Evolutionary conservation across 257 asterid species (phyloP).

Genomic region (Przewalskia tangutica): DNA sequence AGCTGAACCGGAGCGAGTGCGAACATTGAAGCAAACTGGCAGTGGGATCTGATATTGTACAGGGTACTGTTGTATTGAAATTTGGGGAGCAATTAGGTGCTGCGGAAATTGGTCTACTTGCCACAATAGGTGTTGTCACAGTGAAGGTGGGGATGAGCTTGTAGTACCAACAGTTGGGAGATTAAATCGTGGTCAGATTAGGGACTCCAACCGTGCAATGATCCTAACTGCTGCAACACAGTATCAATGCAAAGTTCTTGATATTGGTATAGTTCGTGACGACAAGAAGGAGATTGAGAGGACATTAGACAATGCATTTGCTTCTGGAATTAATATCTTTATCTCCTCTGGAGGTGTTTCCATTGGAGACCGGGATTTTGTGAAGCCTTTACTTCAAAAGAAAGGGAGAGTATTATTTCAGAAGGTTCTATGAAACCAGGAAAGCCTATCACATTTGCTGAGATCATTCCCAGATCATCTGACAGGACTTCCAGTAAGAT

Average conservation of each 20-base stretch:
- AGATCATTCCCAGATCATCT: conserved; percentile 41
- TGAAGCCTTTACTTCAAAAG: conserved; percentile 80
- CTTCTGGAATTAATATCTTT: conserved; percentile 66
- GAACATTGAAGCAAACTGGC: too few relatives aligned
- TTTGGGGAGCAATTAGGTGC: too few relatives aligned
- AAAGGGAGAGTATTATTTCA: conserved; percentile 62
- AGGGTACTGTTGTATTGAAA: too few relatives aligned
- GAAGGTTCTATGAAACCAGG: conserved; percentile 96
- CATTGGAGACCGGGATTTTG: conserved; percentile 96
- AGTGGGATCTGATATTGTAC: too few relatives aligned
- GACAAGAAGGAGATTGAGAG: conserved; percentile 55
- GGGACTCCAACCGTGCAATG: conserved; percentile 99
- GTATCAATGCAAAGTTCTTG: conserved; percentile 69
- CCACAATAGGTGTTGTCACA: too few relatives aligned
- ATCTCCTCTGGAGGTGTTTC: conserved; percentile 97
- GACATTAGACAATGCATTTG: conserved; percentile 51
- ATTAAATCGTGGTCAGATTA: conserved; percentile 80
- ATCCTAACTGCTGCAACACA: conserved; percentile 63
- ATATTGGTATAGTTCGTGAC: conserved; percentile 86
- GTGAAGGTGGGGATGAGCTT: conserved; percentile 98
- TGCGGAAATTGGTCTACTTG: too few relatives aligned
- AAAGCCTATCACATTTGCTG: conserved; percentile 89
- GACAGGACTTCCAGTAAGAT: conserved; percentile 35
- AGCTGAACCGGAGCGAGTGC: too few relatives aligned
- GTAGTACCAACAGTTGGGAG: conserved; percentile 54